phyloP scores from a whole-genome alignment of 257 asterid species.

The Nicotiana otophora region DNA sequence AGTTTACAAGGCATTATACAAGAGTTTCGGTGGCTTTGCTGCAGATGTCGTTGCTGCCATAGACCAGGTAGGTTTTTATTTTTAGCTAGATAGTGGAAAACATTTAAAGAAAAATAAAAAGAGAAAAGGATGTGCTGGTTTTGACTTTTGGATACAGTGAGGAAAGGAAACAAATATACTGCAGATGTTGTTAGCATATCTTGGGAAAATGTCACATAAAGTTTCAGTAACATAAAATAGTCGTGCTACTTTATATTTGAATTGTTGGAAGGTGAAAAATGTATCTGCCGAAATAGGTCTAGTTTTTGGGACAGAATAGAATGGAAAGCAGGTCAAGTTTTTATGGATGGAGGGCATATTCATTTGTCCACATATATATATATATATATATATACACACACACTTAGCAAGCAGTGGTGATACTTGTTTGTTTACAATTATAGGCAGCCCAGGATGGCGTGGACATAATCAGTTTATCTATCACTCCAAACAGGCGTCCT shows the following conservation, averaged over 20 bases:
- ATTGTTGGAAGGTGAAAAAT: neutral
- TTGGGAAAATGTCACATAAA: neutral
- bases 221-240: neutral
- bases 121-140: neutral
- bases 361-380: neutral
- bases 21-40: conserved; percentile 99
- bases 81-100: neutral
- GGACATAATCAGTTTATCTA: conserved; percentile 85
- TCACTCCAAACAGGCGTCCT: conserved; percentile 97
- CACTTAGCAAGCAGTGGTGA: neutral
- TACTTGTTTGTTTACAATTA: conserved; percentile 8
- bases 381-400: too few species aligned
- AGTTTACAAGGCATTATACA: conserved; percentile 91
- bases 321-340: neutral
- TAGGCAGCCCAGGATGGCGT: conserved; percentile 99
- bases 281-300: neutral
- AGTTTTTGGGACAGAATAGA: neutral
- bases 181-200: neutral
- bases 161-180: neutral
- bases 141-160: neutral
- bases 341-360: neutral
- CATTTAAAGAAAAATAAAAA: neutral
- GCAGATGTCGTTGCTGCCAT: conserved; percentile 99
- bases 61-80: conserved; percentile 59
- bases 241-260: neutral